phyloP scores from a whole-genome alignment of 164 flowering plant genomes.

The Magnolia kwangsiensis region DNA sequence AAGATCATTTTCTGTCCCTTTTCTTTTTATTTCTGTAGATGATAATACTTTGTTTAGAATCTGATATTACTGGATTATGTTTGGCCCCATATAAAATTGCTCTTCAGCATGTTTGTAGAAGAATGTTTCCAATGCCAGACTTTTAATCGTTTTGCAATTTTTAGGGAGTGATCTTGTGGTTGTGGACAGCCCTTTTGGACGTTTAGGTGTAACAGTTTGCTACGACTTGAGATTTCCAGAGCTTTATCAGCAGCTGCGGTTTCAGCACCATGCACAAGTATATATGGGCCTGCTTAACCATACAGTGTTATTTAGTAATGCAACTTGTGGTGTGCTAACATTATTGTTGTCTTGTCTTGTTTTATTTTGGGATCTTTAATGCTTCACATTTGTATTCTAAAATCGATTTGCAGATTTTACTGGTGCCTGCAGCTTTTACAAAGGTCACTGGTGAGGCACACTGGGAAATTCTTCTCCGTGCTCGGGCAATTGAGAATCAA shows the following conservation, averaged over 20 bases:
- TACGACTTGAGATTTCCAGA: constrained; percentile 97
- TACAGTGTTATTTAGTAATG: neutral
- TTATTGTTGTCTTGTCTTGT: neutral
- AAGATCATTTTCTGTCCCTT: too few relatives aligned
- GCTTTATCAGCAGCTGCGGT: constrained; percentile 74
- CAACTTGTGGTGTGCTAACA: neutral
- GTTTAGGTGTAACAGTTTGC: constrained; percentile 85
- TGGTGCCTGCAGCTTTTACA: constrained; percentile 91
- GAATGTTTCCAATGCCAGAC: neutral
- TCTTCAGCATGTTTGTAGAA: neutral
- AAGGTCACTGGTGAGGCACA: constrained; percentile 86
- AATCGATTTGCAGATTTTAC: constrained; percentile 48
- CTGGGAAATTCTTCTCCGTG: constrained; percentile 95
- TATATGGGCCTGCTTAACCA: neutral
- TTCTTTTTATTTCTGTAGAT: neutral
- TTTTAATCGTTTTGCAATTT: constrained; percentile 4
- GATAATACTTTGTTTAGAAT: neutral
- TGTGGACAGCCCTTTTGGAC: constrained; percentile 78
- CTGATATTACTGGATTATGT: neutral
- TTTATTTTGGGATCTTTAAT: neutral
- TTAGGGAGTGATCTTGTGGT: constrained; percentile 68
- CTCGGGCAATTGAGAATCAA: constrained; percentile 94
- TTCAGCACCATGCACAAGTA: constrained; percentile 79
- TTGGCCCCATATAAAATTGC: neutral
- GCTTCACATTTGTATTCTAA: constrained; percentile 3